Evolutionary conservation across 129 eudicot genomes (phyloP).

Genomic region (Helianthus tuberosus): DNA sequence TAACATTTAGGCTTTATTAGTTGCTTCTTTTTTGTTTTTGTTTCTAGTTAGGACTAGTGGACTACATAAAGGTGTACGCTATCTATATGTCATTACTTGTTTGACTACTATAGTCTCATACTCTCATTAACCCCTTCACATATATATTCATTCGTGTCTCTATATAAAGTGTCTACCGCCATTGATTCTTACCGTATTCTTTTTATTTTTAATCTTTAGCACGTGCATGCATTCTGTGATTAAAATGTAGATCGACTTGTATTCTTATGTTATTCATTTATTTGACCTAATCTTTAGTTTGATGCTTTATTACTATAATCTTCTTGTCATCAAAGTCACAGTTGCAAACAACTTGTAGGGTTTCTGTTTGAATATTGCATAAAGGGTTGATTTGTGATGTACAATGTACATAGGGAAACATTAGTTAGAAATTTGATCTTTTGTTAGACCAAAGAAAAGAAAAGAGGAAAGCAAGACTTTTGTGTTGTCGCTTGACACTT

Average conservation of each 20-base stretch:
- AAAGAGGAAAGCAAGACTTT: not conserved
- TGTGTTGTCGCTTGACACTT: slow-evolving; percentile 8
- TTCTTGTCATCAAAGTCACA: not conserved
- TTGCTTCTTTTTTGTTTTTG: not conserved
- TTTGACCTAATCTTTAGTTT: not conserved
- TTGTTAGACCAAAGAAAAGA: slow-evolving; percentile 1
- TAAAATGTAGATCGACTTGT: not conserved
- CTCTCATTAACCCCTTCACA: not conserved
- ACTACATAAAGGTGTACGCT: not conserved
- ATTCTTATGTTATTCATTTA: not conserved
- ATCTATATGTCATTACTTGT: not conserved
- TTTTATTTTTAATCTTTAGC: not conserved
- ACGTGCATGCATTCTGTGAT: not conserved
- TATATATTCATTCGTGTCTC: not conserved
- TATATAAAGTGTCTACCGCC: not conserved
- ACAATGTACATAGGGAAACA: not conserved
- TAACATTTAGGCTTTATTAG: not conserved
- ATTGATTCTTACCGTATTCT: not conserved
- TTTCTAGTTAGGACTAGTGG: not conserved
- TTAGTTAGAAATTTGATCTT: not conserved
- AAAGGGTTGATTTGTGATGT: not conserved
- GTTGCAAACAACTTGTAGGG: slow-evolving; percentile 2
- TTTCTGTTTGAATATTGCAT: slow-evolving; percentile 4
- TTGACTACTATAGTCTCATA: not conserved
- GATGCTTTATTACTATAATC: not conserved